A percentile compares a stretch with the other conserved stretches of the same genome.
Conservation (phyloP, 805 yeast genomes). For the Candida gorgasii region DNA sequence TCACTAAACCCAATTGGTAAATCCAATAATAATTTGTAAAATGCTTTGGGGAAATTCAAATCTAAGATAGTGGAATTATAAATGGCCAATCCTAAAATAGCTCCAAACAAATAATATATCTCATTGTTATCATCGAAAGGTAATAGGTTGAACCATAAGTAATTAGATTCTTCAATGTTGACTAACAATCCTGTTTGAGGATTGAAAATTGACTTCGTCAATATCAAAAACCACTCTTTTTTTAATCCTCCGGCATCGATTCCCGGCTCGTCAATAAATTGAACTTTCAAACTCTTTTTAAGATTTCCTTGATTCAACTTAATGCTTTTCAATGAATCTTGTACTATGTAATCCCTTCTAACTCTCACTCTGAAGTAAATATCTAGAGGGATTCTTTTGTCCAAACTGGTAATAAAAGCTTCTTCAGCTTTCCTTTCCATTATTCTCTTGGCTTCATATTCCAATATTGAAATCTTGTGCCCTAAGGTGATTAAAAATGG, state of each 20-base stretch:
- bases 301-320: constrained; percentile 58
- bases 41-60: constrained; percentile 69
- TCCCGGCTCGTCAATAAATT: constrained; percentile 87
- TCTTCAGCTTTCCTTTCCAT: constrained; percentile 90
- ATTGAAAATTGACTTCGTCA: constrained; percentile 69
- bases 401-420: constrained; percentile 77
- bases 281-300: constrained; percentile 73
- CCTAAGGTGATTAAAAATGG: constrained; percentile 85
- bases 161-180: constrained; percentile 65
- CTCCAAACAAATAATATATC: constrained; percentile 77
- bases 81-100: constrained; percentile 84
- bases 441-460: constrained; percentile 73
- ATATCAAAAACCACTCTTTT: constrained; percentile 88
- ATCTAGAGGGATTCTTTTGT: constrained; percentile 59
- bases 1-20: constrained; percentile 62
- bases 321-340: constrained; percentile 71
- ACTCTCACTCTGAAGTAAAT: constrained; percentile 70
- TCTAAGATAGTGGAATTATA: constrained; percentile 88
- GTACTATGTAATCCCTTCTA: constrained; percentile 63
- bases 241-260: constrained; percentile 93
- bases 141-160: constrained; percentile 70
- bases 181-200: constrained; percentile 67
- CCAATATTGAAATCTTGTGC: constrained; percentile 75
- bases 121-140: constrained; percentile 47
- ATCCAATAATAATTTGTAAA: constrained; percentile 72